Percentiles rank a stretch among this genome's conserved stretches.
phyloP scores from a whole-genome alignment of 192 early-diverging fungal species.

The Linnemannia schmuckeri region DNA sequence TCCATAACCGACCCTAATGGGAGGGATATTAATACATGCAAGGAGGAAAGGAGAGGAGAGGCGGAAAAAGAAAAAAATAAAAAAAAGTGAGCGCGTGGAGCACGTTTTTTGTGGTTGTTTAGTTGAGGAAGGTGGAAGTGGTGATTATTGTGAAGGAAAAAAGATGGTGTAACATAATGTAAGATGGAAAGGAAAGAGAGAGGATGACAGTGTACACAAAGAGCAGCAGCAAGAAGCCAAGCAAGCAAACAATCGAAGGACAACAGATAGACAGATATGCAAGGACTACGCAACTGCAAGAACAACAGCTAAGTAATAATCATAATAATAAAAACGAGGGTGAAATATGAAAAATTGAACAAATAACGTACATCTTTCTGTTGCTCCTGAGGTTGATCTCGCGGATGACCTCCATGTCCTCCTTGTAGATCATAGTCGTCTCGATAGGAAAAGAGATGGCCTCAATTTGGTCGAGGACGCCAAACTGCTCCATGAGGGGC shows the following conservation, averaged over 20 bases:
- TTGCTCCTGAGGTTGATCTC: slow-evolving; percentile 41
- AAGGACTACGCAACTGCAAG: neutral
- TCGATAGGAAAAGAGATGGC: slow-evolving; percentile 34
- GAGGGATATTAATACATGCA: neutral
- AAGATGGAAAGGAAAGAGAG: neutral
- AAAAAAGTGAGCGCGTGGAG: neutral
- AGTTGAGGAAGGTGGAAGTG: neutral
- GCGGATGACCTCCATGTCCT: slow-evolving; percentile 42
- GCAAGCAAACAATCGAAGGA: no score
- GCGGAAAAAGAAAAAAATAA: neutral
- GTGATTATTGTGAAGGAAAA: neutral
- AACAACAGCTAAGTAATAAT: neutral
- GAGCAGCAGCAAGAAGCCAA: neutral
- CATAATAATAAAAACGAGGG: neutral
- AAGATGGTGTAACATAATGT: neutral
- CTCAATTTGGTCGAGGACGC: slow-evolving; percentile 29
- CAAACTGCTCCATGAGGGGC: slow-evolving; percentile 45
- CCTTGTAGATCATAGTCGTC: slow-evolving; percentile 32
- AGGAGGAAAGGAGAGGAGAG: neutral
- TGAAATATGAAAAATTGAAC: neutral
- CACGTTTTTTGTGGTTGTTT: neutral
- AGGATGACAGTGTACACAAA: neutral
- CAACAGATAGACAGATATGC: neutral
- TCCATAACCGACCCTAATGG: slow-evolving; percentile 23
- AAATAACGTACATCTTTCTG: slow-evolving; percentile 21